Evolutionary conservation across 2,329 filamentous ascomycete genomes (phyloP), one percentile per base, ranked within the genome.

Genomic region (Thelonectria discophora): DNA sequence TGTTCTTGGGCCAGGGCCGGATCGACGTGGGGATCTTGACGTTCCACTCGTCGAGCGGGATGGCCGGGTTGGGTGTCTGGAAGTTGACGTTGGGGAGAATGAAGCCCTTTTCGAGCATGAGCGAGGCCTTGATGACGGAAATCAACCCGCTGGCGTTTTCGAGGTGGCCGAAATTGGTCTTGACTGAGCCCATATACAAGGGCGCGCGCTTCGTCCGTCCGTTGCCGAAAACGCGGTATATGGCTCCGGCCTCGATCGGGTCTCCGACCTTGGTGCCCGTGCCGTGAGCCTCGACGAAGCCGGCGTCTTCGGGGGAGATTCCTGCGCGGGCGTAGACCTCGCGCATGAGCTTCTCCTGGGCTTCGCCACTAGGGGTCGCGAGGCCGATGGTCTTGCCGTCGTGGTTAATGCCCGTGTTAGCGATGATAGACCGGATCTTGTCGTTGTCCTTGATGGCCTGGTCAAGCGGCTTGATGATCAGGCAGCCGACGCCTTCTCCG

Each of bases 181-280:
- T 84, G 3, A 83, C 78, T 0, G 81, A 83, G 9, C 82, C 82
- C 12, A 83, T 76, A 51, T 77, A 81, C 9, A 82, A 65, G 5
- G 80, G 81, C 45, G 48, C 52, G 8, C 58, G 47, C 42, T 74
- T 70, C 20, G 77, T 76, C 10, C 80, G 76, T 4, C 76, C 75
- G 18, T 72, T 59, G 5, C 77, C 75, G 27, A 84, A 79, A 0
- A 82, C 78, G 9, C 77, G 76, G 40, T 78, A 72, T 34, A 86
- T 79, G 3, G 81, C 83, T 11, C 72, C 75, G 1, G 82, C 81
- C 63, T 88, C 85, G n/a, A 82, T 80, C 0, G 84, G 84, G 61
- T 88, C 85, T 2, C 86, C 86, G 1, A 81, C 80, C 39, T 77
- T 77, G 17, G 85, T 88, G 7, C 84, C 85, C 0, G 85, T 86